These are phyloP conservation scores for Tolypocladium pustulatum DNA, from an alignment of 2,329 filamentous ascomycete species.

Conservation along the genomic window DNA sequence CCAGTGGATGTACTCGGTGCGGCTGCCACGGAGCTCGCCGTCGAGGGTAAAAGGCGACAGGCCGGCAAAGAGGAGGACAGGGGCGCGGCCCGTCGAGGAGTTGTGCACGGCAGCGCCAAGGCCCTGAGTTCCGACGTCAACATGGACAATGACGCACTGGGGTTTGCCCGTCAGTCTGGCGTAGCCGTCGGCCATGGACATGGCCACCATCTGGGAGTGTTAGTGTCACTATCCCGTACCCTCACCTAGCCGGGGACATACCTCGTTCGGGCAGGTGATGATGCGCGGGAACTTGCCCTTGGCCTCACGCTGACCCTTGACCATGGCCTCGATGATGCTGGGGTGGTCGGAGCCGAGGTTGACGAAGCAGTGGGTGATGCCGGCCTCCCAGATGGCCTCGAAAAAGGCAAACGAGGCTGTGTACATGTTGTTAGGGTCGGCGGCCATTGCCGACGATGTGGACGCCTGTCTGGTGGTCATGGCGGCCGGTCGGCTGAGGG, in stretches of 20 bases:
- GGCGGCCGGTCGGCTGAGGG: background rate
- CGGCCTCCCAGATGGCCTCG: slow-evolving; percentile 65
- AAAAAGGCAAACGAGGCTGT: slow-evolving; percentile 76
- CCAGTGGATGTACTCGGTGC: slow-evolving; percentile 81
- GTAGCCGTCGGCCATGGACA: slow-evolving; percentile 78
- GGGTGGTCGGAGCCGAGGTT: slow-evolving; percentile 66
- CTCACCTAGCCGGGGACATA: slow-evolving; percentile 19
- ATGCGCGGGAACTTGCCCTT: slow-evolving; percentile 57
- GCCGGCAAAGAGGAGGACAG: slow-evolving; percentile 69
- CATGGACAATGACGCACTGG: slow-evolving; percentile 70
- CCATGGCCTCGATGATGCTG: slow-evolving; percentile 70
- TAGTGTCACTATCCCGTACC: background rate
- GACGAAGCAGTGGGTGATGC: slow-evolving; percentile 49
- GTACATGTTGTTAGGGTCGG: slow-evolving; percentile 36
- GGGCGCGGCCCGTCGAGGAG: slow-evolving; percentile 61
- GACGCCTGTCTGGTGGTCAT: slow-evolving; percentile 3
- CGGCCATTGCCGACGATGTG: slow-evolving; percentile 6
- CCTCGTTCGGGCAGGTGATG: slow-evolving; percentile 73
- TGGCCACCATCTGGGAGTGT: slow-evolving; percentile 59
- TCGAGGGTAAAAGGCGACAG: slow-evolving; percentile 68
- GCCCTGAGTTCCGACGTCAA: slow-evolving; percentile 73
- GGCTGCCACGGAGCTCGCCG: slow-evolving; percentile 65
- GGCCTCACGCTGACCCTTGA: slow-evolving; percentile 61
- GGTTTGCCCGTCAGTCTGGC: slow-evolving; percentile 61
- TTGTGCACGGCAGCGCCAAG: slow-evolving; percentile 73